phyloP scores from a whole-genome alignment of 768 basidiomycete species.

The Calocera viscosa region DNA sequence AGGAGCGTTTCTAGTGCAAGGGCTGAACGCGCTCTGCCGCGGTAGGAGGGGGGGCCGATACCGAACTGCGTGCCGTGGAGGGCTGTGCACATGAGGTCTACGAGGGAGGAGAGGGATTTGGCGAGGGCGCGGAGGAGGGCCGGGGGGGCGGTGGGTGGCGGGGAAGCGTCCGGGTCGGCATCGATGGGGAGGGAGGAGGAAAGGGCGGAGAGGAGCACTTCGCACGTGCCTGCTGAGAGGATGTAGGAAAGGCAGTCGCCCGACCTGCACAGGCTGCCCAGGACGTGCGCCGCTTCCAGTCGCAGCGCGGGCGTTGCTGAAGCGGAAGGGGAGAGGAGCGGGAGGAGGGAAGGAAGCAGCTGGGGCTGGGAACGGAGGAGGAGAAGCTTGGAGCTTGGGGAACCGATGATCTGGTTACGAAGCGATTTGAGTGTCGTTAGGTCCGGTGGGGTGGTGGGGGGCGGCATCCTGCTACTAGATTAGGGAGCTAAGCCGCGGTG shows the following conservation, averaged over 20 bases:
- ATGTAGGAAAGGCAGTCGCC: not conserved
- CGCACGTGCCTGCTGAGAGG: not conserved
- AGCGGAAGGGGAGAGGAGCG: not conserved
- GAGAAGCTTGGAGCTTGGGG: not conserved
- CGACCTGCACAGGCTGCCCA: not conserved
- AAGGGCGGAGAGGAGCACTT: not conserved
- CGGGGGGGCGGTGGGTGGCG: not conserved
- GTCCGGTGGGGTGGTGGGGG: not conserved
- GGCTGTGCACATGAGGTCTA: constrained; percentile 29
- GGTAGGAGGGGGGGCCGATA: constrained; percentile 33
- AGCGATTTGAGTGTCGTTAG: not conserved
- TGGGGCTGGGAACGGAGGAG: not conserved
- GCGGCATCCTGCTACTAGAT: no score
- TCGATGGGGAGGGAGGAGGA: not conserved
- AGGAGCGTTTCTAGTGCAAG: constrained; percentile 37
- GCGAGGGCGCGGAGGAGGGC: constrained; percentile 40
- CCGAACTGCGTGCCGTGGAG: not conserved
- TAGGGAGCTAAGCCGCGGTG: no score
- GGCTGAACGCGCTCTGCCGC: constrained; percentile 41
- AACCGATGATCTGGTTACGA: not conserved
- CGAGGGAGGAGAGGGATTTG: constrained; percentile 48
- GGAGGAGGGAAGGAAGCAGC: not conserved
- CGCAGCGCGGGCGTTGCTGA: no score
- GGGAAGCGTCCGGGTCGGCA: not conserved
- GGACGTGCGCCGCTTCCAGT: not conserved